Conservation (phyloP, 768 basidiomycete species). For the Xanthoconium purpureum region DNA sequence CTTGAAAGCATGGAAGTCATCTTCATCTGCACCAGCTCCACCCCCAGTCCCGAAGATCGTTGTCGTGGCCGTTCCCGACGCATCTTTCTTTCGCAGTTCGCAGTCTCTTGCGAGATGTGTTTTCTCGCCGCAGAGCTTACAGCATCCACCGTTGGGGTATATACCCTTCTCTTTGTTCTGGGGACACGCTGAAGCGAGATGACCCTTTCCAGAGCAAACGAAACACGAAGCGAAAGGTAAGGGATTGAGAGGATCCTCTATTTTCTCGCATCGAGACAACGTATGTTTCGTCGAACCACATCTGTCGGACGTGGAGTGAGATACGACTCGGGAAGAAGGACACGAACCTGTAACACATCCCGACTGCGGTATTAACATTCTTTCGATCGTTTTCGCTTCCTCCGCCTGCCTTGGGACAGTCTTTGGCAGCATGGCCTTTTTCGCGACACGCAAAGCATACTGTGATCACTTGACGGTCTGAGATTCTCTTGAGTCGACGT, state of each 20-base stretch:
- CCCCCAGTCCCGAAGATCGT: conserved; percentile 33
- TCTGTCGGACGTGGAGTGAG: conserved; percentile 37
- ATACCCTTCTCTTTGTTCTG: conserved; percentile 76
- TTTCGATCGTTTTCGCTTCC: conserved; percentile 25
- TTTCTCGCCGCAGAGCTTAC: conserved; percentile 84
- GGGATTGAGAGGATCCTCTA: conserved; percentile 57
- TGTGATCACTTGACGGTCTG: conserved; percentile 53
- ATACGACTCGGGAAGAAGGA: background rate
- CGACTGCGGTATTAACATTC: conserved; percentile 35
- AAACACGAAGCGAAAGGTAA: conserved; percentile 91
- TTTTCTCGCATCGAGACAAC: conserved; percentile 73
- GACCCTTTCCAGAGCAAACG: conserved; percentile 80
- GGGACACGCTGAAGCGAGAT: conserved; percentile 81
- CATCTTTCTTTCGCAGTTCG: conserved; percentile 57
- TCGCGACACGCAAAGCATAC: conserved; percentile 86
- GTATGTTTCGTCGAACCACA: conserved; percentile 80
- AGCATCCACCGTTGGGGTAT: conserved; percentile 88
- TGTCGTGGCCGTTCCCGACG: conserved; percentile 21
- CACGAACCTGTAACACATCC: conserved; percentile 70
- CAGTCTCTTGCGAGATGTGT: conserved; percentile 87
- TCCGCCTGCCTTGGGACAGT: conserved; percentile 57
- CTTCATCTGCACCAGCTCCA: conserved; percentile 84
- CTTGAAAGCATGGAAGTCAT: conserved; percentile 86
- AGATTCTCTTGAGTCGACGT: conserved; percentile 62
- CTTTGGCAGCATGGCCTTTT: conserved; percentile 77